A percentile compares a stretch with the other conserved stretches of the same genome.
These are phyloP conservation scores for Cytospora leucostoma DNA, from an alignment of 2,329 filamentous ascomycete genomes.

Conservation along the genomic window DNA sequence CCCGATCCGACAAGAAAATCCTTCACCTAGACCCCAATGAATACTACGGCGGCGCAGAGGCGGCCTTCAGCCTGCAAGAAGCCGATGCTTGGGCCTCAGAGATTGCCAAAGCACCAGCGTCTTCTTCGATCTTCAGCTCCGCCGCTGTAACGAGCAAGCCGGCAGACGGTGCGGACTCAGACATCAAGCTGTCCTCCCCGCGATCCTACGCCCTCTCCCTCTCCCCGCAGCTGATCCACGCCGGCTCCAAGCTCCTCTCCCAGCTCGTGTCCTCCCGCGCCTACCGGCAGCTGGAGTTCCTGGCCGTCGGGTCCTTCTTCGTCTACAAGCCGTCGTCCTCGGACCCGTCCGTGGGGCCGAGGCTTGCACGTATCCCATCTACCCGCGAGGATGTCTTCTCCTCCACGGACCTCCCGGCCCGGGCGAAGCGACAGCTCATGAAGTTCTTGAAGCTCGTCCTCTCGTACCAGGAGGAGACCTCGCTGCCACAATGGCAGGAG, in stretches of 20 bases:
- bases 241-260: constrained; percentile 74
- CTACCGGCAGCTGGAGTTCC: constrained; percentile 88
- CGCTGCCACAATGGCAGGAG: constrained; percentile 59
- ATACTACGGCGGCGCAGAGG: constrained; percentile 86
- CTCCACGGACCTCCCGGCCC: constrained; percentile 71
- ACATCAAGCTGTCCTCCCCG: constrained; percentile 56
- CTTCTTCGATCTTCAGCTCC: constrained; percentile 38
- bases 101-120: constrained; percentile 36
- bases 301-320: constrained; percentile 92
- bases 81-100: constrained; percentile 70
- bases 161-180: constrained; percentile 39
- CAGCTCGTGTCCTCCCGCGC: constrained; percentile 86
- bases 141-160: constrained; percentile 43
- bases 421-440: constrained; percentile 84
- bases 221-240: constrained; percentile 84
- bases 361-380: constrained; percentile 74
- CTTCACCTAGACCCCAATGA: constrained; percentile 85
- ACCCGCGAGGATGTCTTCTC: constrained; percentile 91
- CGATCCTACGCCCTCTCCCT: constrained; percentile 82
- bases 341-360: constrained; percentile 34
- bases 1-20: constrained; percentile 86
- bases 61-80: constrained; percentile 82
- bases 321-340: constrained; percentile 55
- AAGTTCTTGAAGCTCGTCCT: constrained; percentile 89
- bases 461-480: constrained; percentile 59